These are phyloP conservation scores for Synchytrium microbalum DNA, from an alignment of 371 early-diverging fungal species.

Conservation along the genomic window DNA sequence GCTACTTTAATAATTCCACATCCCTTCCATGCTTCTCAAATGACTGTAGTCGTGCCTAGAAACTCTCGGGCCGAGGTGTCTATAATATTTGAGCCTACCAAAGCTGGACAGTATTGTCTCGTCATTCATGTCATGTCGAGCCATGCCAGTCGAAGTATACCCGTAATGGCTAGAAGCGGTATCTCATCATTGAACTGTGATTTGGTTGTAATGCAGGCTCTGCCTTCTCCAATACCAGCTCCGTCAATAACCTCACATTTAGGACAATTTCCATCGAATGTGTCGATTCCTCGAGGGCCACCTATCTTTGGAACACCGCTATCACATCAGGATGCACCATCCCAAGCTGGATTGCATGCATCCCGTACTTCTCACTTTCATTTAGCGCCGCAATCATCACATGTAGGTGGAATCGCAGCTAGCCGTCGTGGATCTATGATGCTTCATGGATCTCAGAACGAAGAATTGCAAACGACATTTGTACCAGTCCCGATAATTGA, in stretches of 20 bases:
- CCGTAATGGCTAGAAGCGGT: not conserved
- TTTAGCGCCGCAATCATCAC: not conserved
- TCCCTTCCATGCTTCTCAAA: constrained; percentile 14
- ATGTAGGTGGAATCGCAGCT: not conserved
- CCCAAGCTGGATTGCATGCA: no score
- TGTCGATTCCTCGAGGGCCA: not conserved
- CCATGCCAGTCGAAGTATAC: not conserved
- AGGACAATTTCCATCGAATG: no score
- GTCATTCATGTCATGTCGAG: not conserved
- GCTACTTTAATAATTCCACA: constrained; percentile 5
- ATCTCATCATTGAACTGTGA: not conserved
- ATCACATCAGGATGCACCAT: no score
- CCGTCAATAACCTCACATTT: not conserved
- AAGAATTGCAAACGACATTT: not conserved
- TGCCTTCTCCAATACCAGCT: not conserved
- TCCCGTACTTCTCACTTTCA: not conserved
- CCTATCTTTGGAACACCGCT: no score
- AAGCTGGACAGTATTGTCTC: constrained; percentile 4
- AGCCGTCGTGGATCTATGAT: no score
- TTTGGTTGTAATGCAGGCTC: not conserved
- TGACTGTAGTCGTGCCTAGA: constrained; percentile 2
- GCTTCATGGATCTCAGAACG: not conserved
- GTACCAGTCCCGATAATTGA: not conserved
- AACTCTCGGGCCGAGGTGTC: constrained; percentile 12
- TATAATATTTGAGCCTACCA: constrained; percentile 17